These are phyloP conservation scores for Suillus americanus DNA, from an alignment of 768 basidiomycete species.

Conservation along the genomic window DNA sequence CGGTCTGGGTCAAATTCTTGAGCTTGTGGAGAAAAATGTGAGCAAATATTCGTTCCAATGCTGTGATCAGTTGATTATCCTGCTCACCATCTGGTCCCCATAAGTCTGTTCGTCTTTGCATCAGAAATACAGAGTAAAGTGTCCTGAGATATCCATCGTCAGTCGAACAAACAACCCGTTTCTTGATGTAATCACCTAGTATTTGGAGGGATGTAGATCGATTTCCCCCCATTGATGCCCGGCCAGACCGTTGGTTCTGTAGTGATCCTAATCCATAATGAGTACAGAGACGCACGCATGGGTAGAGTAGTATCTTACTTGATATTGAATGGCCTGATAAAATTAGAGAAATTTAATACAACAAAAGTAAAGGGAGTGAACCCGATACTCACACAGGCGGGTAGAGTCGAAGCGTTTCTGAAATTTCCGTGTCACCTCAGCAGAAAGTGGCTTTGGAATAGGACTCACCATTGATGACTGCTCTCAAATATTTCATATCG, in stretches of 20 bases:
- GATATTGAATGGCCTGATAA: conserved; percentile 24
- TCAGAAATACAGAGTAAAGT: conserved; percentile 48
- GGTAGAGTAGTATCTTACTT: conserved; percentile 8
- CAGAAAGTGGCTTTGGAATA: background rate
- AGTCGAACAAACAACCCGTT: background rate
- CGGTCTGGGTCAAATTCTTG: conserved; percentile 64
- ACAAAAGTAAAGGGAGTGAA: background rate
- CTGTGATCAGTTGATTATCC: background rate
- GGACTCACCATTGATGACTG: conserved; percentile 35
- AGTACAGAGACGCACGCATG: background rate
- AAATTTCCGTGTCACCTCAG: conserved; percentile 2
- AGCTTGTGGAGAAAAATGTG: conserved; percentile 34
- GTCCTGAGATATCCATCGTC: conserved; percentile 24
- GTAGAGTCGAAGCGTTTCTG: conserved; percentile 30
- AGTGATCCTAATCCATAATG: conserved; percentile 20
- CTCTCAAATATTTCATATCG: conserved; percentile 40
- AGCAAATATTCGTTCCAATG: background rate
- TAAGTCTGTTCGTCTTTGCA: conserved; percentile 62
- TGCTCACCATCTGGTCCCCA: conserved; percentile 66
- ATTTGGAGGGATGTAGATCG: conserved; percentile 33
- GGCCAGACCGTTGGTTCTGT: conserved; percentile 23
- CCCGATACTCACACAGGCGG: conserved; percentile 29
- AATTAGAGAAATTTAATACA: no score
- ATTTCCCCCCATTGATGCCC: conserved; percentile 20
- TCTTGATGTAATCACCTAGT: conserved; percentile 23